Percentiles rank a stretch among this genome's conserved stretches.
phyloP scores from a whole-genome alignment of 179 eudicot species.

The Corrigiola litoralis region DNA sequence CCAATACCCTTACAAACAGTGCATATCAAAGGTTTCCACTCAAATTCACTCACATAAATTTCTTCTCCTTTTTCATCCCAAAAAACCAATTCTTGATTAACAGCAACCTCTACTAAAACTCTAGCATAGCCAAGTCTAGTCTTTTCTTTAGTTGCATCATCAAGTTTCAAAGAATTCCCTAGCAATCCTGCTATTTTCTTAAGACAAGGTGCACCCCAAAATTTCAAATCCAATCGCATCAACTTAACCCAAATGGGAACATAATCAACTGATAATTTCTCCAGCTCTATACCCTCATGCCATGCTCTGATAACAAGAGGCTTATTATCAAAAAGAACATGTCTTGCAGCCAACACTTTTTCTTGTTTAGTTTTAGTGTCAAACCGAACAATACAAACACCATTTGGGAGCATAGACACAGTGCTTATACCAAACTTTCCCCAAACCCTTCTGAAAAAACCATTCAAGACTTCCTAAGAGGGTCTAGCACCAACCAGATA shows the following conservation, averaged over 20 bases:
- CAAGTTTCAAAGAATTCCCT: too few relatives aligned
- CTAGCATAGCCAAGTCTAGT: background rate
- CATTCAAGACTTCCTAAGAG: too few relatives aligned
- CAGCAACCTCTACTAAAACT: background rate
- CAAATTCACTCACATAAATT: background rate
- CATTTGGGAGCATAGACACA: background rate
- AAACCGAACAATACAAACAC: background rate
- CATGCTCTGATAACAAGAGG: too few relatives aligned
- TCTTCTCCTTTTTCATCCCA: background rate
- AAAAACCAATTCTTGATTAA: background rate
- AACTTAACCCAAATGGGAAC: too few relatives aligned
- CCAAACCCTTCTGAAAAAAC: background rate
- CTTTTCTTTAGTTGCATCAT: background rate
- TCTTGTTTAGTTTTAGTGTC: too few relatives aligned
- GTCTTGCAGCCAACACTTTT: too few relatives aligned
- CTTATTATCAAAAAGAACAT: background rate
- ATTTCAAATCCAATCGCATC: too few relatives aligned
- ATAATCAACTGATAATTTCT: too few relatives aligned
- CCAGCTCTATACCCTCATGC: too few relatives aligned
- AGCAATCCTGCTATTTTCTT: too few relatives aligned
- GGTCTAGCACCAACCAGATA: too few relatives aligned
- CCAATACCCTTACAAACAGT: background rate
- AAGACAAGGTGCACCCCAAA: too few relatives aligned
- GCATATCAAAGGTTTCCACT: background rate
- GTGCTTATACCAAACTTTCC: background rate